Base-by-base conservation (phyloP, 1,284 basidiomycete genomes). In the Crepidotus sp. region DNA sequence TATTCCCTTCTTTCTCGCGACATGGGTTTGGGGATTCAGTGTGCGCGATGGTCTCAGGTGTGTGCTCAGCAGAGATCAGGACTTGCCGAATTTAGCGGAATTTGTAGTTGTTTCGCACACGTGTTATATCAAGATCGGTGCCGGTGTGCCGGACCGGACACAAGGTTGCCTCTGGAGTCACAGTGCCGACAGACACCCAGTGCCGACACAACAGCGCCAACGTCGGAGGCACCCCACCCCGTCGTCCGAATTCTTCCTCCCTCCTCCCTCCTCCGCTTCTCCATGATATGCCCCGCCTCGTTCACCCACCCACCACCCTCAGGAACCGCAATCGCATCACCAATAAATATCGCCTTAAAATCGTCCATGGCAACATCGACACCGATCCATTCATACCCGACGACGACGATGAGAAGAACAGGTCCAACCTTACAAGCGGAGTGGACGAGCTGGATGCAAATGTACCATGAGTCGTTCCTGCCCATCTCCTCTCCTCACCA, bases 371-470 rank as follows among this genome's bases (percentile, higher is more conserved):
- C 50, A 76, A 78, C 62, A 76, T 87, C 68, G 88, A 90, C 60
- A 80, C 80, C 40, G 85, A 90, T 64, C 75, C 83, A 53, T 72
- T 88, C 61, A 81, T 87, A 47, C 73, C 83, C 51, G 84, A 87
- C 55, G 84, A 87, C 60, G 84, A 87, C 54, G 83, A 86, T 57
- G 83, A 85, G 72, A 84, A 83, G 67, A 79, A 80, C 49, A 63
- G 71, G 52, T 67, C 68, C 24, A 71, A 69, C 53, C 62, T 70
- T 39, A 69, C 71, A 1, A 45, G 70, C 36, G 85, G 85, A 52
- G 85, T 89, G 57, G 85, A 87, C 60, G 82, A 82, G 57, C 88
- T 91, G 69, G 88, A 92, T 62, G 85, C 86, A 58, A 88, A 87
- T 65, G 85, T n/a, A n/a, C n/a, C n/a, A n/a, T 88, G 69, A 77